Evolutionary conservation across 2,329 filamentous ascomycete genomes (phyloP).

Genomic region (Botrytis galanthina): DNA sequence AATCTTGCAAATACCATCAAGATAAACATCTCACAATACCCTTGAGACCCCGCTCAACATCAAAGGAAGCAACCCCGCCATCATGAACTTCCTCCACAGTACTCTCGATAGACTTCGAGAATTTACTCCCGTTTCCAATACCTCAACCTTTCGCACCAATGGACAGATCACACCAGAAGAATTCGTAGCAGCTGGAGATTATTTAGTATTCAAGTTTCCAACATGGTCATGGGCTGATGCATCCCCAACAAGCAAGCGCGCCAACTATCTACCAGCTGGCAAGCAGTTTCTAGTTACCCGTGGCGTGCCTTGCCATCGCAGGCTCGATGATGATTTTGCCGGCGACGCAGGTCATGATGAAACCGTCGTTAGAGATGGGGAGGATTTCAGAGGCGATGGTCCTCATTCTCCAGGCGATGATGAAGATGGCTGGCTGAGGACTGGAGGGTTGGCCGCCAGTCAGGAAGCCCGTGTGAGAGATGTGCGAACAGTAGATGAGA

Average conservation of each 20-base stretch:
- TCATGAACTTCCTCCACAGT: slow-evolving; percentile 89
- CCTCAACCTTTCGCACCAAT: slow-evolving; percentile 87
- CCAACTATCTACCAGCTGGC: slow-evolving; percentile 75
- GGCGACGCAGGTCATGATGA: slow-evolving; percentile 85
- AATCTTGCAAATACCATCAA: neutral
- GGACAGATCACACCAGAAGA: slow-evolving; percentile 97
- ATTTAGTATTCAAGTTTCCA: slow-evolving; percentile 97
- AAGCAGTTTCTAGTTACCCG: slow-evolving; percentile 97
- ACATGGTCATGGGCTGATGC: slow-evolving; percentile 97
- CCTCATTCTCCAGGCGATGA: slow-evolving; percentile 53
- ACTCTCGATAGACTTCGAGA: slow-evolving; percentile 91
- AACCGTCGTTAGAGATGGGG: slow-evolving; percentile 77
- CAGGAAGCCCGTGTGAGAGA: slow-evolving; percentile 75
- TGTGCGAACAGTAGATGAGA: slow-evolving; percentile 84
- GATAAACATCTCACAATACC: neutral
- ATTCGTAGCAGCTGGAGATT: slow-evolving; percentile 93
- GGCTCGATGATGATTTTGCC: slow-evolving; percentile 90
- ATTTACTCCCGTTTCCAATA: slow-evolving; percentile 84
- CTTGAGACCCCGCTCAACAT: slow-evolving; percentile 17
- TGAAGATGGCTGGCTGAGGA: slow-evolving; percentile 89
- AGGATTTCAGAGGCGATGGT: slow-evolving; percentile 54
- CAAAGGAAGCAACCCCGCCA: slow-evolving; percentile 22
- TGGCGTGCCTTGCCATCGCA: slow-evolving; percentile 88
- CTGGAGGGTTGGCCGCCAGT: slow-evolving; percentile 72
- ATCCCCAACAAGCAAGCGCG: slow-evolving; percentile 74